Conservation (phyloP, 2,329 filamentous ascomycete species). For the Lachnellula arida region DNA sequence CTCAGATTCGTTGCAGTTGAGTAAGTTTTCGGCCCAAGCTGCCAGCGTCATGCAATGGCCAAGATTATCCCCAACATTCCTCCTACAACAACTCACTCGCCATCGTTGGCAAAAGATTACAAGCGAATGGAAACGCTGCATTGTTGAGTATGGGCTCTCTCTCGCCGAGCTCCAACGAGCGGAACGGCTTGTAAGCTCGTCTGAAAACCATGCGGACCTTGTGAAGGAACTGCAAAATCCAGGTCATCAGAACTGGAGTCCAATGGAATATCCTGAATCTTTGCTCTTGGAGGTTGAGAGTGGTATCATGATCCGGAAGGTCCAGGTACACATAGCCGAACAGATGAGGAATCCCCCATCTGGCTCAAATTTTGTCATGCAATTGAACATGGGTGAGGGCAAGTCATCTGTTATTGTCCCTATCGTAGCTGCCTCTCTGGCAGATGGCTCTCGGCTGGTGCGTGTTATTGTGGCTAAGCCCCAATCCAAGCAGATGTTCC, state of each 20-base stretch:
- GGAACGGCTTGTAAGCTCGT: constrained; percentile 34
- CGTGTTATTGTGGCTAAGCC: constrained; percentile 59
- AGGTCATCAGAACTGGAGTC: constrained; percentile 54
- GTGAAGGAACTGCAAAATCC: constrained; percentile 41
- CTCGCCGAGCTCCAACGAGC: constrained; percentile 15
- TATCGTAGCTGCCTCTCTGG: constrained; percentile 51
- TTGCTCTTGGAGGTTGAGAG: constrained; percentile 62
- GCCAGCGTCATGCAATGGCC: background rate
- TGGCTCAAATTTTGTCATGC: constrained; percentile 49
- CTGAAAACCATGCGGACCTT: constrained; percentile 31
- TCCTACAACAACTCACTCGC: background rate
- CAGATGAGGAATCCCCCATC: constrained; percentile 46
- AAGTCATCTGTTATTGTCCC: constrained; percentile 68
- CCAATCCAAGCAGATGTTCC: constrained; percentile 55
- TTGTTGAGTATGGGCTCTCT: constrained; percentile 19
- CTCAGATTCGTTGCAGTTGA: background rate
- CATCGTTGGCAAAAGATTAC: background rate
- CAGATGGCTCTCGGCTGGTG: constrained; percentile 46
- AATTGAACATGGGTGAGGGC: constrained; percentile 68
- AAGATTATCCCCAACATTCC: background rate
- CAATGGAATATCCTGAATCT: constrained; percentile 49
- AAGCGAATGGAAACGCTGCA: constrained; percentile 10
- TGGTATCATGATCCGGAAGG: constrained; percentile 53
- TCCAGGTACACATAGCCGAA: constrained; percentile 44
- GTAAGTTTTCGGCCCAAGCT: background rate